These are phyloP conservation scores for Rhynchosporium agropyri DNA, from an alignment of 2,329 filamentous ascomycete genomes.

Conservation along the genomic window DNA sequence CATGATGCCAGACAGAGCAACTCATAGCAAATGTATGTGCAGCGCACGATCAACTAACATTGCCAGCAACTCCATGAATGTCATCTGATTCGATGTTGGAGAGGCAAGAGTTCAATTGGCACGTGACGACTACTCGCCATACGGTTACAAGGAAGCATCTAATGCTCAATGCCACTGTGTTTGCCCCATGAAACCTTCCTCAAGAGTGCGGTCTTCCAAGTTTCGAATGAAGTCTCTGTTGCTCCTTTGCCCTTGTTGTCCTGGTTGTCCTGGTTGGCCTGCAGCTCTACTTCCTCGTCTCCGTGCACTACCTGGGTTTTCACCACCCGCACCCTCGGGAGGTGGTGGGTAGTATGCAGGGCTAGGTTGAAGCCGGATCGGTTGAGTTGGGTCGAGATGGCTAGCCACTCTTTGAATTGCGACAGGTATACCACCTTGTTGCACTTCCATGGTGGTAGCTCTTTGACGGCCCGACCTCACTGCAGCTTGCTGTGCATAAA, in stretches of 20 bases:
- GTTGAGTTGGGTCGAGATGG: conserved; percentile 91
- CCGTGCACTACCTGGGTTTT: conserved; percentile 60
- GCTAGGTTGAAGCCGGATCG: conserved; percentile 91
- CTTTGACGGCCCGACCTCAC: conserved; percentile 81
- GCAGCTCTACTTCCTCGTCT: conserved; percentile 76
- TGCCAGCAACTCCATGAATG: background rate
- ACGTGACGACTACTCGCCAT: conserved; percentile 26
- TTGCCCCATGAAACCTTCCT: conserved; percentile 84
- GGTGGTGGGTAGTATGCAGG: conserved; percentile 97
- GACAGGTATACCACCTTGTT: conserved; percentile 88
- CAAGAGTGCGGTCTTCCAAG: conserved; percentile 89
- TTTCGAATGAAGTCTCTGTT: conserved; percentile 93
- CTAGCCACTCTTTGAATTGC: conserved; percentile 94
- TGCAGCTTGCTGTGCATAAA: conserved; percentile 77
- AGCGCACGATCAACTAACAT: background rate
- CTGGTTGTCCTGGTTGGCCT: conserved; percentile 48
- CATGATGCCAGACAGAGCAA: background rate
- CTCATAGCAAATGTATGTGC: background rate
- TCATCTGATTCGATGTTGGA: conserved; percentile 12
- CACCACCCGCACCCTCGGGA: conserved; percentile 75
- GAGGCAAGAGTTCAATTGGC: conserved; percentile 22
- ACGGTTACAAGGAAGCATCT: conserved; percentile 19
- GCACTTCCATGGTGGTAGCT: conserved; percentile 94
- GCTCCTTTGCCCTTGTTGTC: conserved; percentile 52
- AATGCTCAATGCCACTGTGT: conserved; percentile 66